These are phyloP conservation scores for Podospora australis DNA, from an alignment of 495 filamentous ascomycete species.

Conservation along the genomic window DNA sequence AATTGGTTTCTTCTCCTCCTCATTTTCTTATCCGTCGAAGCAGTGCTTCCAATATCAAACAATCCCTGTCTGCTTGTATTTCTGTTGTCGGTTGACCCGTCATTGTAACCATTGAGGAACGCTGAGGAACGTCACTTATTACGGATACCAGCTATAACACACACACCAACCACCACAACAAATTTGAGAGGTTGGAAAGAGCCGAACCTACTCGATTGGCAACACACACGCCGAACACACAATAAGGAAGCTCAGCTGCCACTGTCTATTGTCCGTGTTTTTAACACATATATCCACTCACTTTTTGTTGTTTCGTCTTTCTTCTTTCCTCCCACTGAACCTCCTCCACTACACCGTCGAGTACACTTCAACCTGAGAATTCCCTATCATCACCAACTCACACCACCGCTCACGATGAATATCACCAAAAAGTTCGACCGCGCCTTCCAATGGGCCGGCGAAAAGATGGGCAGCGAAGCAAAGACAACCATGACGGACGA, in stretches of 20 bases:
- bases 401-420: constrained; percentile 56
- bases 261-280: too few relatives aligned
- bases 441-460: constrained; percentile 97
- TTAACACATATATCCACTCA: neutral
- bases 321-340: neutral
- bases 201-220: constrained; percentile 10
- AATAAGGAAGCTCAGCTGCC: constrained; percentile 8
- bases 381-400: too few relatives aligned
- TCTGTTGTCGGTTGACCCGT: neutral
- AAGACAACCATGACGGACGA: constrained; percentile 87
- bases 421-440: constrained; percentile 95
- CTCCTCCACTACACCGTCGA: neutral
- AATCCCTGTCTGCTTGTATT: neutral
- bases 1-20: constrained; percentile 9
- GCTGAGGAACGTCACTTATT: constrained; percentile 9
- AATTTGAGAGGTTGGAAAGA: constrained; percentile 15
- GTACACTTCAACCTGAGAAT: too few relatives aligned
- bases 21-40: constrained; percentile 2
- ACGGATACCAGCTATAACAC: neutral
- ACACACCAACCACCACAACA: constrained; percentile 12
- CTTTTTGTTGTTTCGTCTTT: too few relatives aligned
- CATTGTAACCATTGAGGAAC: too few relatives aligned
- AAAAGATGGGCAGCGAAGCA: constrained; percentile 90
- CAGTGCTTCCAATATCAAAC: neutral
- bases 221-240: neutral